Evolutionary conservation across 2,329 filamentous ascomycete genomes (phyloP).

Genomic region (Pyricularia grisea): DNA sequence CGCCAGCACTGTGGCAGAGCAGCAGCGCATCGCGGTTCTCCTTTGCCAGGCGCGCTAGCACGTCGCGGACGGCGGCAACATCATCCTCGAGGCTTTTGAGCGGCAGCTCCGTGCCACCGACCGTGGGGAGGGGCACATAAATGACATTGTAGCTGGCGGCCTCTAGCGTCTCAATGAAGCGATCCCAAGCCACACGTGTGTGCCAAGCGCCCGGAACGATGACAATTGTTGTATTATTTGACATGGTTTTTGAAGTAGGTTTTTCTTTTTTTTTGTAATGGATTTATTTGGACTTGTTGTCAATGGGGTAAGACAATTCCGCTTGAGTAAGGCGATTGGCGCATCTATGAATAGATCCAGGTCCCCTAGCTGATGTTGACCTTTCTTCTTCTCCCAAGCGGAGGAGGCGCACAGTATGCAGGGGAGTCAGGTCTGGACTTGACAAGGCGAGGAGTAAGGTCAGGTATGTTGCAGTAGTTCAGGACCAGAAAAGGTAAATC

Average conservation of each 20-base stretch:
- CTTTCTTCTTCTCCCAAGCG: no score
- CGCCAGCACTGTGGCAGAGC: conserved; percentile 22
- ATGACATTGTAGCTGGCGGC: conserved; percentile 18
- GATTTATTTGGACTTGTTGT: neutral
- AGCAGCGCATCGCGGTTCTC: conserved; percentile 21
- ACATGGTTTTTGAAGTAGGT: neutral
- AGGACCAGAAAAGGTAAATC: no score
- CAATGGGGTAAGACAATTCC: neutral
- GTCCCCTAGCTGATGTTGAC: no score
- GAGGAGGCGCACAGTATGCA: no score
- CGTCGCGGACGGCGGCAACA: conserved; percentile 11
- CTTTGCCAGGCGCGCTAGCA: conserved; percentile 13
- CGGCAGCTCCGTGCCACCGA: conserved; percentile 17
- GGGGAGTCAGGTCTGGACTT: no score
- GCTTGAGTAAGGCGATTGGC: no score
- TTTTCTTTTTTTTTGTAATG: neutral
- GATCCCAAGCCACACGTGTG: conserved; percentile 15
- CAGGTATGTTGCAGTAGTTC: no score
- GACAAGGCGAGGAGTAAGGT: no score
- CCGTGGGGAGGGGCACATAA: conserved; percentile 18
- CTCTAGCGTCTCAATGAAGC: conserved; percentile 15
- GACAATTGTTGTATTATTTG: conserved; percentile 15
- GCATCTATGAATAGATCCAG: no score
- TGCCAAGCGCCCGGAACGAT: conserved; percentile 27
- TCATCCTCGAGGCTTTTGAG: conserved; percentile 17